phyloP scores from a whole-genome alignment of 257 asterid species.

The Fraxinus cuspidata region DNA sequence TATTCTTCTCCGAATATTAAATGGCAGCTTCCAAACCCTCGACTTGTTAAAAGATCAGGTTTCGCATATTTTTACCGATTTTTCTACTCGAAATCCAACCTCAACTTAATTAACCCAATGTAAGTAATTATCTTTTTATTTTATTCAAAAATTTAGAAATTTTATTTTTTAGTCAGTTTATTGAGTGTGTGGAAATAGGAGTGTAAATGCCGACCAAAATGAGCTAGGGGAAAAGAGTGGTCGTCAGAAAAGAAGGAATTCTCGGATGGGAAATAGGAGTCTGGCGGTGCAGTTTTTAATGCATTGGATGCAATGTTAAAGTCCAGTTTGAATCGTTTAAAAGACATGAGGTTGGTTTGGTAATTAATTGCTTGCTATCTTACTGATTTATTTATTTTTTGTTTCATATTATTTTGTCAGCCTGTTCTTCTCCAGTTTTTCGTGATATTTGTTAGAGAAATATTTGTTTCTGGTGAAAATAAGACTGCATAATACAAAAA shows the following conservation, averaged over 20 bases:
- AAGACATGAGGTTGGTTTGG: slow-evolving; percentile 61
- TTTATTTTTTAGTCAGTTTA: neutral
- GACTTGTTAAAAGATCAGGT: slow-evolving; percentile 60
- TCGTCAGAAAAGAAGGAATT: slow-evolving; percentile 32
- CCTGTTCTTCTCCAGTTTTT: neutral
- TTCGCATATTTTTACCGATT: slow-evolving; percentile 36
- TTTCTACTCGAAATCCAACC: slow-evolving; percentile 37
- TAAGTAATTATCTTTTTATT: slow-evolving; percentile 22
- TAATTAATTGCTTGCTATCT: slow-evolving; percentile 9
- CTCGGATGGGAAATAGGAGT: slow-evolving; percentile 48
- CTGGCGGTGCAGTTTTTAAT: slow-evolving; percentile 63
- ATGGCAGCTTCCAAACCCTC: slow-evolving; percentile 54
- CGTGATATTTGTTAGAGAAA: neutral
- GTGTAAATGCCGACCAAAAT: slow-evolving; percentile 19
- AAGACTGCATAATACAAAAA: neutral
- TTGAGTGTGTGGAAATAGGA: slow-evolving; percentile 32
- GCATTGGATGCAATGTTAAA: slow-evolving; percentile 70
- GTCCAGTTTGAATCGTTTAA: slow-evolving; percentile 75
- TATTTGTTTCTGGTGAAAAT: neutral
- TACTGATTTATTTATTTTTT: neutral
- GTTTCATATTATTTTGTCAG: slow-evolving; percentile 5
- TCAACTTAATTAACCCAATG: slow-evolving; percentile 46
- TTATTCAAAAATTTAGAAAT: neutral
- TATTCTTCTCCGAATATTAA: slow-evolving; percentile 54
- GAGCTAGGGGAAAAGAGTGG: slow-evolving; percentile 26